Evolutionary conservation across 75 land plant genomes (phyloP).

Genomic region (Larix kaempferi): DNA sequence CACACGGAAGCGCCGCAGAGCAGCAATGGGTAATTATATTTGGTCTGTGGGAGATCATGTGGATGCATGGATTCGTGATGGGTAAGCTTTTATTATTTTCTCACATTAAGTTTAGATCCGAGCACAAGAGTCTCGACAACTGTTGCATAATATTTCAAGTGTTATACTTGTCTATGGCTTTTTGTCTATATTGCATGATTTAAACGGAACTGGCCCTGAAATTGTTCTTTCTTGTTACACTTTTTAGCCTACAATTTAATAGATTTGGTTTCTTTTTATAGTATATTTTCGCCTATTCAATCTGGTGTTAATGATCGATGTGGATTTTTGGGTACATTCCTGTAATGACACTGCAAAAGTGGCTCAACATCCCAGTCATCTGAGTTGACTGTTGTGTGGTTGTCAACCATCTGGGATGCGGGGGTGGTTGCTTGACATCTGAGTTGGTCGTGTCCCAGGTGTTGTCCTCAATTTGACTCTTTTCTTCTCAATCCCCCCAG

Average conservation of each 20-base stretch:
- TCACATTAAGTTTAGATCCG: not conserved
- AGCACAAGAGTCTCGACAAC: conserved; percentile 3
- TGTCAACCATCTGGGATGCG: too few species aligned
- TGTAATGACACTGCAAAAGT: too few species aligned
- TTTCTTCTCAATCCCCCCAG: too few species aligned
- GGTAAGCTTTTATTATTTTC: conserved; percentile 39
- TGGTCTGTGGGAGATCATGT: conserved; percentile 92
- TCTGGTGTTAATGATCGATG: too few species aligned
- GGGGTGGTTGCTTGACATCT: too few species aligned
- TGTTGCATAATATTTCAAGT: not conserved
- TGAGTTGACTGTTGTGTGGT: too few species aligned
- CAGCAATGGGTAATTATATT: conserved; percentile 45
- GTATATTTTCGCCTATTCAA: too few species aligned
- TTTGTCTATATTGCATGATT: not conserved
- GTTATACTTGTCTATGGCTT: not conserved
- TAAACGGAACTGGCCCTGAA: not conserved
- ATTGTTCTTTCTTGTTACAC: not conserved
- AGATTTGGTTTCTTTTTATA: not conserved
- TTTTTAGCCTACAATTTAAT: not conserved
- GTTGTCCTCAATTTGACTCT: too few species aligned
- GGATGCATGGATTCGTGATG: conserved; percentile 79
- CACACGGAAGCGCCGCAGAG: conserved; percentile 78
- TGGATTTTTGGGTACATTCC: too few species aligned
- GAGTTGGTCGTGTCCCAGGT: too few species aligned
- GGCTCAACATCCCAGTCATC: too few species aligned